These are phyloP conservation scores for Plenodomus biglobosus DNA, from an alignment of 2,329 filamentous ascomycete genomes.

Conservation along the genomic window DNA sequence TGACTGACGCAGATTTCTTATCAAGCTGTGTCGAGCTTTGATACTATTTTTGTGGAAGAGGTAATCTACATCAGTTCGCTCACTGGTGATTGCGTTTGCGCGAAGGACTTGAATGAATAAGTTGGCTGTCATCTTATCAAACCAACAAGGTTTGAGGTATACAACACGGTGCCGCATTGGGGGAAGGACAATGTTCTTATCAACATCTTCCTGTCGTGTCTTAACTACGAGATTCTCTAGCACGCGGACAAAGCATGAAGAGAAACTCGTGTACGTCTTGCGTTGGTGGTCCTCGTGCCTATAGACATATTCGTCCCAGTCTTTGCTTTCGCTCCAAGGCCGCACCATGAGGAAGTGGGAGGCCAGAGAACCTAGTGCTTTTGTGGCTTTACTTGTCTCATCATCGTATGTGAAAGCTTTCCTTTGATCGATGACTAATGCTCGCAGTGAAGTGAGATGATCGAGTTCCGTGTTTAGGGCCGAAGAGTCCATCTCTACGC, in stretches of 20 bases:
- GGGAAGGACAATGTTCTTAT: slow-evolving; percentile 66
- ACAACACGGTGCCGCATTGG: slow-evolving; percentile 71
- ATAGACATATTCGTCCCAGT: slow-evolving; percentile 73
- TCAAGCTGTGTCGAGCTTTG: slow-evolving; percentile 66
- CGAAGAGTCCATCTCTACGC: slow-evolving; percentile 64
- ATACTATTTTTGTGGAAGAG: slow-evolving; percentile 79
- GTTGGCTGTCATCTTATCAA: slow-evolving; percentile 81
- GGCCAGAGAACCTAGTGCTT: slow-evolving; percentile 65
- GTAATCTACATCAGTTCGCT: slow-evolving; percentile 80
- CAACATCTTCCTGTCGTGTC: slow-evolving; percentile 71
- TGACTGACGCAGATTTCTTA: slow-evolving; percentile 77
- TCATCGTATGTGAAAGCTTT: slow-evolving; percentile 42
- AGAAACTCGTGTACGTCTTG: slow-evolving; percentile 58
- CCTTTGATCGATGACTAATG: slow-evolving; percentile 44
- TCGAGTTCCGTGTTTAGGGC: slow-evolving; percentile 36
- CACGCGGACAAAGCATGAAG: slow-evolving; percentile 64
- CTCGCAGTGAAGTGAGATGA: slow-evolving; percentile 27
- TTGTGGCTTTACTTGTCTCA: slow-evolving; percentile 52
- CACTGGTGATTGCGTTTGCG: slow-evolving; percentile 85
- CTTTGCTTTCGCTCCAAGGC: slow-evolving; percentile 74
- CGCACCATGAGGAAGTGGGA: slow-evolving; percentile 71
- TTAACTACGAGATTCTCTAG: slow-evolving; percentile 81
- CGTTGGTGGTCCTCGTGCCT: slow-evolving; percentile 52
- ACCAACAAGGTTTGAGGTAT: slow-evolving; percentile 76
- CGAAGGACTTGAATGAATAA: slow-evolving; percentile 82